phyloP scores from a whole-genome alignment of 2,329 filamentous ascomycete species.

The Dactylellina haptotyla region DNA sequence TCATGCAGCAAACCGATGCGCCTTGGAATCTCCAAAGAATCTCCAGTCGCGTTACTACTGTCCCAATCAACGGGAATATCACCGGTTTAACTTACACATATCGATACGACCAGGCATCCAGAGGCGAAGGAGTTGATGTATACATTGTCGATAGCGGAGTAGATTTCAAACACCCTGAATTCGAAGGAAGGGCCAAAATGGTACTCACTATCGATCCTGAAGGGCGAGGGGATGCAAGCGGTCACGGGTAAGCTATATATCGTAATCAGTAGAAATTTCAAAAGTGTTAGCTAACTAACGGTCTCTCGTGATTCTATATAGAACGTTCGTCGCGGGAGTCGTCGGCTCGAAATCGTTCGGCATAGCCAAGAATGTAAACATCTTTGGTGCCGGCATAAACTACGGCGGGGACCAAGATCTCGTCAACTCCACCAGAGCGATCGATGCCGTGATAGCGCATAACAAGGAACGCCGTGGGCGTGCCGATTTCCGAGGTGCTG shows the following conservation, averaged over 20 bases:
- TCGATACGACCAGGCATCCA: slow-evolving; percentile 14
- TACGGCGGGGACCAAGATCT: slow-evolving; percentile 1
- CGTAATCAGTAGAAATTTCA: not conserved
- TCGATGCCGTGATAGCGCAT: not conserved
- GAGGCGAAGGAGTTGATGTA: slow-evolving; percentile 13
- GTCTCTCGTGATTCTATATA: not conserved
- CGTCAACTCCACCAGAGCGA: not conserved
- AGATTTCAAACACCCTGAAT: slow-evolving; percentile 16
- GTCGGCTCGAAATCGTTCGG: slow-evolving; percentile 11
- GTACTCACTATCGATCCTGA: slow-evolving; percentile 2
- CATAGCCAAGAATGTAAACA: slow-evolving; percentile 13
- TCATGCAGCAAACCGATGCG: not conserved
- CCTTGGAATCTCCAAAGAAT: slow-evolving; percentile 2
- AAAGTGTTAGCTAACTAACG: not conserved
- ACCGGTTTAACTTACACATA: slow-evolving; percentile 11
- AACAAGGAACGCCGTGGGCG: slow-evolving; percentile 14
- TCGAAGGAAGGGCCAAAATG: slow-evolving; percentile 20
- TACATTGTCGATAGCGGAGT: slow-evolving; percentile 23
- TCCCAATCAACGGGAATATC: not conserved
- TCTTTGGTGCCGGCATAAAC: not conserved
- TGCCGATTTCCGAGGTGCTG: slow-evolving; percentile 23
- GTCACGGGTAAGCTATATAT: slow-evolving; percentile 15
- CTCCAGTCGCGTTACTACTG: not conserved
- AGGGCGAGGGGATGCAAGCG: not conserved
- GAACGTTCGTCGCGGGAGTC: slow-evolving; percentile 16